These are phyloP conservation scores for Trametes versicolor DNA, from an alignment of 1,284 basidiomycete genomes.

Conservation along the genomic window DNA sequence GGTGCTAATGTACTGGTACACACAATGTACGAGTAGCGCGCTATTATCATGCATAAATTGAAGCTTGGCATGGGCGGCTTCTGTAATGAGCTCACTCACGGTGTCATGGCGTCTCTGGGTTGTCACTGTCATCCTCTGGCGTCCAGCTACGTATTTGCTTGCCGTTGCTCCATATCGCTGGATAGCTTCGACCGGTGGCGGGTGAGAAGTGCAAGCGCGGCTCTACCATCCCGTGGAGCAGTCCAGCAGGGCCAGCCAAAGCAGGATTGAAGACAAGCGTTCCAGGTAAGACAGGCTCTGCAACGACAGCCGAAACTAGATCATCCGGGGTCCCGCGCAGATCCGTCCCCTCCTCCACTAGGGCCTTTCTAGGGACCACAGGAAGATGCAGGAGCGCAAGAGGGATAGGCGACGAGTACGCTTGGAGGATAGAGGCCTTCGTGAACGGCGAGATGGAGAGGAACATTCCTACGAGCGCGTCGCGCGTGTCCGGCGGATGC, in stretches of 20 bases:
- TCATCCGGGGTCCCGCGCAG: constrained; percentile 5
- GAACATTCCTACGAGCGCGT: constrained; percentile 73
- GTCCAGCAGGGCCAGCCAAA: constrained; percentile 57
- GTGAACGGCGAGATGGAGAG: constrained; percentile 84
- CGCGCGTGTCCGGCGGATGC: not conserved
- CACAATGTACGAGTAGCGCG: not conserved
- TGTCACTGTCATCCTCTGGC: constrained; percentile 22
- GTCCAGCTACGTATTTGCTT: constrained; percentile 44
- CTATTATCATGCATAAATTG: not conserved
- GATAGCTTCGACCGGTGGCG: constrained; percentile 49
- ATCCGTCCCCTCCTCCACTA: not conserved
- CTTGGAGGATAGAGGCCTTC: constrained; percentile 69
- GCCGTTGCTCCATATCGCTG: constrained; percentile 66
- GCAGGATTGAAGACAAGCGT: constrained; percentile 74
- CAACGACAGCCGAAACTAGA: not conserved
- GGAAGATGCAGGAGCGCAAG: constrained; percentile 84
- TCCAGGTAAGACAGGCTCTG: constrained; percentile 32
- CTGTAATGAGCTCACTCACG: not conserved
- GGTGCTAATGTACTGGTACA: not conserved
- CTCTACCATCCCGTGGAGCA: constrained; percentile 67
- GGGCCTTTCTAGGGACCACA: not conserved
- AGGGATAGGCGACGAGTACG: constrained; percentile 76
- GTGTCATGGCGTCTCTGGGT: not conserved
- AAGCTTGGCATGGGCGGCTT: not conserved
- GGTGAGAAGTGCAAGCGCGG: constrained; percentile 67